Percentiles rank a stretch among this genome's conserved stretches.
These are phyloP conservation scores for Didymella keratinophila DNA, from an alignment of 2,329 filamentous ascomycete species.

Conservation along the genomic window DNA sequence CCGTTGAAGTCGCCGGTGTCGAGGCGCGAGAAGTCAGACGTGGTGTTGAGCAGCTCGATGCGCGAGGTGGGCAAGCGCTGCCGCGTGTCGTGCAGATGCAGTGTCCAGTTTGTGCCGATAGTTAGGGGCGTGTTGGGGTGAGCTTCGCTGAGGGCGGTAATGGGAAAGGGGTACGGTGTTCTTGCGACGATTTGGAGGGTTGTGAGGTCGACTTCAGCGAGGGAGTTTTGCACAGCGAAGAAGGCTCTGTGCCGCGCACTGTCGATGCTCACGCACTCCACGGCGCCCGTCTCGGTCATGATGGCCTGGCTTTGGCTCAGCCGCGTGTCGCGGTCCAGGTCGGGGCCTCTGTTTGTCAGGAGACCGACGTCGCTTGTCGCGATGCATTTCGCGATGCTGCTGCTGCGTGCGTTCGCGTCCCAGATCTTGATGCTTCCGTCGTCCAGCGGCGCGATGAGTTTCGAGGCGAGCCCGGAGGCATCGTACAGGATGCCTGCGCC, in stretches of 20 bases:
- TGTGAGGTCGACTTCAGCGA: constrained; percentile 83
- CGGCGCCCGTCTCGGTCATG: constrained; percentile 74
- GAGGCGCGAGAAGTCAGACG: constrained; percentile 47
- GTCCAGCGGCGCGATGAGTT: constrained; percentile 79
- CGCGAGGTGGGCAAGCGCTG: constrained; percentile 21
- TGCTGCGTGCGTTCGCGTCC: constrained; percentile 65
- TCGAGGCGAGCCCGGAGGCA: constrained; percentile 60
- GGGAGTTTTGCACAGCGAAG: constrained; percentile 77
- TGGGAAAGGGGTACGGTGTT: constrained; percentile 78
- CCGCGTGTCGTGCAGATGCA: constrained; percentile 84
- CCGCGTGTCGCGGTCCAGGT: constrained; percentile 54
- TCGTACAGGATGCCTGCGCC: constrained; percentile 73
- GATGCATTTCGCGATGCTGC: constrained; percentile 70
- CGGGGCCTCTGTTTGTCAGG: constrained; percentile 64
- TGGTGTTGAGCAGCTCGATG: constrained; percentile 41
- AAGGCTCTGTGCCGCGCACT: constrained; percentile 72
- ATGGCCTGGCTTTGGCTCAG: constrained; percentile 59
- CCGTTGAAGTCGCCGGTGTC: constrained; percentile 57
- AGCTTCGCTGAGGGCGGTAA: constrained; percentile 80
- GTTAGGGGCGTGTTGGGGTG: constrained; percentile 75
- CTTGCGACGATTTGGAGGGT: constrained; percentile 74
- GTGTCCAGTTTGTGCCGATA: constrained; percentile 79
- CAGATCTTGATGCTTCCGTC: constrained; percentile 89
- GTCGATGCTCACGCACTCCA: constrained; percentile 85
- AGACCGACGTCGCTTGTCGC: constrained; percentile 72